Base-by-base conservation (phyloP, 805 yeast genomes). In the Clavispora asparagi region DNA sequence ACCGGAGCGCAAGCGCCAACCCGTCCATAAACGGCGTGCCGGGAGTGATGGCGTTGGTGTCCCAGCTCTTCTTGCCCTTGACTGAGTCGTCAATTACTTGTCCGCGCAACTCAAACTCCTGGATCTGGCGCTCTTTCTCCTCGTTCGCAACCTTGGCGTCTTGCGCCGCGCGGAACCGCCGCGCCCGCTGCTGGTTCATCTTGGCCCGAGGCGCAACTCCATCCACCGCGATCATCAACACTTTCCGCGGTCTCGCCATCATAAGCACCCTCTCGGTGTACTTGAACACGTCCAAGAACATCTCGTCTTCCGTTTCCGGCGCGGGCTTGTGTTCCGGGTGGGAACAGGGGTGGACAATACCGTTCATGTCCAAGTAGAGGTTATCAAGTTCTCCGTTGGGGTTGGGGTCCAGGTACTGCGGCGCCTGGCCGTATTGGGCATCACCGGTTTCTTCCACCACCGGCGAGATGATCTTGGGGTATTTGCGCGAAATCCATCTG, bases 181-280 rank as follows among this genome's bases (percentile, higher is more conserved):
- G 82, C 2, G 96, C 83, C 55, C 98, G 77, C 68, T 91, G 98
- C 67, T 91, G 98, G 64, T 92, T 91, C 97, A 91, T 91, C 64
- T 91, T 91, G 26, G 97, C 98, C 60, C 98, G 77, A 19, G 99
- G 99, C 1, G 99, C 99, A 30, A 94, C 99, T 46, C 99, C 99
- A 71, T 94, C 99, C 30, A 94, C 96, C 2, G 99, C 98, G 64
- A 94, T 90, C 83, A 88, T 81, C 46, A 94, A 74, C 32, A 94
- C 81, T 62, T 94, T 91, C 47, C 98, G 73, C 1, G 99, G 99
- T 58, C 97, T 76, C 0, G 97, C 98, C 90, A 94, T 87, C 68
- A 82, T 81, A 40, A 94, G 69, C 7, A 94, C 97, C 40, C 96
- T 76, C 54, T 94, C 95, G 0, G 99, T 94, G 62, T 94, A 94